Evolutionary conservation across 768 basidiomycete genomes (phyloP).

Genomic region (Hericium alpestre): DNA sequence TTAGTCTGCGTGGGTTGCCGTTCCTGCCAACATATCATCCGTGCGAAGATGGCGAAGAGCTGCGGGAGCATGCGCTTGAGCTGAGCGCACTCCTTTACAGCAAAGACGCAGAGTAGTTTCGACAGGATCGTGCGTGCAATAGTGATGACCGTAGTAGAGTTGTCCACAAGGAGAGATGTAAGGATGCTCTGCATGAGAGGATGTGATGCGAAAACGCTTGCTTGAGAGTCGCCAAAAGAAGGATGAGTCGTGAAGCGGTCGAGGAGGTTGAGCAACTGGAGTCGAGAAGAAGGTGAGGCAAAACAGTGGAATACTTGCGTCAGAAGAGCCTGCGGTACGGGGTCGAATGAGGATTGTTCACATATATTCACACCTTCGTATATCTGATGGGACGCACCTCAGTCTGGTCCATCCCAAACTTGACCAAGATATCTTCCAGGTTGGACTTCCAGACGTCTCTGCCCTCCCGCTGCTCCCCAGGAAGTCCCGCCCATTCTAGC

Average conservation of each 20-base stretch:
- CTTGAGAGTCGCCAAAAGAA: conserved; percentile 34
- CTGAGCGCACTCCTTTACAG: conserved; percentile 45
- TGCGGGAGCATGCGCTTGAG: conserved; percentile 54
- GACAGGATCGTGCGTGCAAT: conserved; percentile 53
- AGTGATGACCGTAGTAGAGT: conserved; percentile 60
- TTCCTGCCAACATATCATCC: conserved; percentile 69
- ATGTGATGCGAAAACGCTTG: conserved; percentile 44
- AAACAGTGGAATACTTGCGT: conserved; percentile 59
- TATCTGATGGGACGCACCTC: conserved; percentile 36
- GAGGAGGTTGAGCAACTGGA: conserved; percentile 62
- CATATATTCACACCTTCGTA: background rate
- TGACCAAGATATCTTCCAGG: conserved; percentile 64
- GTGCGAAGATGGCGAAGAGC: conserved; percentile 56
- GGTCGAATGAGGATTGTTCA: background rate
- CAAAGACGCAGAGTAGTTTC: conserved; percentile 67
- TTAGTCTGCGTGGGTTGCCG: conserved; percentile 21
- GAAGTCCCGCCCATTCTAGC: conserved; percentile 63
- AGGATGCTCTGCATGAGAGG: conserved; percentile 57
- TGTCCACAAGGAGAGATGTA: conserved; percentile 60
- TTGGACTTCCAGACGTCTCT: conserved; percentile 66
- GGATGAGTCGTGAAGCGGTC: conserved; percentile 48
- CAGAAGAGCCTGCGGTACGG: conserved; percentile 48
- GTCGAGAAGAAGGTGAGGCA: conserved; percentile 43
- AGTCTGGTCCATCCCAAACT: conserved; percentile 51
- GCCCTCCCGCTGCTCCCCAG: conserved; percentile 48